A percentile compares a stretch with the other conserved stretches of the same genome.
phyloP scores from a whole-genome alignment of 2,329 filamentous ascomycete species.

The Penicillium capsulatum region DNA sequence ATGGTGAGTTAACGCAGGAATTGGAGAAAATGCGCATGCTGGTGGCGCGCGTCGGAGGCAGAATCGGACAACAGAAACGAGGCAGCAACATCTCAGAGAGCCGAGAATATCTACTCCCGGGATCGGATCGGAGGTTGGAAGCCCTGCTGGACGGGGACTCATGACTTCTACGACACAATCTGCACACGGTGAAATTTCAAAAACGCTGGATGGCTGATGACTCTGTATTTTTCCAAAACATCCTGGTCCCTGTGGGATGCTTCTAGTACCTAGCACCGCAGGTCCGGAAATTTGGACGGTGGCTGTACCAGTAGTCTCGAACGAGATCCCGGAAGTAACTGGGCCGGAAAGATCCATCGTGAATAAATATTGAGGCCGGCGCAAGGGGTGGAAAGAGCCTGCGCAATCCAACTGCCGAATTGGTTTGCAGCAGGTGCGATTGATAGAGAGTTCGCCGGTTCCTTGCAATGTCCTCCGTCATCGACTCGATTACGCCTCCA shows the following conservation, averaged over 20 bases:
- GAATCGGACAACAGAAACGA: constrained; percentile 31
- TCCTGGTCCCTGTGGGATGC: constrained; percentile 9
- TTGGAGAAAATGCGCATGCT: constrained; percentile 49
- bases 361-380: neutral
- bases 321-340: neutral
- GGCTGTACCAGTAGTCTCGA: neutral
- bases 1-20: constrained; percentile 49
- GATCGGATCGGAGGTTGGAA: constrained; percentile 33
- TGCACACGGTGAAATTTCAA: too few relatives aligned
- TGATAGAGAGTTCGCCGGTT: constrained; percentile 6
- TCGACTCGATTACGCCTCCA: constrained; percentile 19
- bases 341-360: neutral
- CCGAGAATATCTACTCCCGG: constrained; percentile 22
- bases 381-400: neutral
- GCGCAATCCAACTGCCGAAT: constrained; percentile 2
- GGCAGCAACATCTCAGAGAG: constrained; percentile 13
- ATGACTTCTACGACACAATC: constrained; percentile 29
- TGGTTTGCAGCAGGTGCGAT: constrained; percentile 11
- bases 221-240: neutral
- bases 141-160: constrained; percentile 31
- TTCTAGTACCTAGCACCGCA: constrained; percentile 5
- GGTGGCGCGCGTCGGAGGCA: constrained; percentile 41
- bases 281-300: neutral
- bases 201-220: too few relatives aligned
- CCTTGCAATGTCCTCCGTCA: constrained; percentile 11